These are phyloP conservation scores for Neurospora cerealis DNA, from an alignment of 495 filamentous ascomycete genomes.

Conservation along the genomic window DNA sequence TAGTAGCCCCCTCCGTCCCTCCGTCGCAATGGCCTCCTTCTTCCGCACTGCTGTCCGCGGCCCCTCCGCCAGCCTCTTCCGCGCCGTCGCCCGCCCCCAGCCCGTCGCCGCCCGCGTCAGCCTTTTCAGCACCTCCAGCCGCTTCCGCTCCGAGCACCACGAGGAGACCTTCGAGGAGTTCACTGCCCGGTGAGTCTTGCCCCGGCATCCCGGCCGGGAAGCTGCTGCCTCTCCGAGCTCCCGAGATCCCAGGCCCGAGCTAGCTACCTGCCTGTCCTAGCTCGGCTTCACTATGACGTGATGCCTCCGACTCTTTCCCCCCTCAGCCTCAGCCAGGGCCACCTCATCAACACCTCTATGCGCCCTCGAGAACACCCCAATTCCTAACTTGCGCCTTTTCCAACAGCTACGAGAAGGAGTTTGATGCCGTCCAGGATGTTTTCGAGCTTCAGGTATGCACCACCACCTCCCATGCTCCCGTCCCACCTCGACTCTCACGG, in stretches of 20 bases:
- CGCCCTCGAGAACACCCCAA: conserved; percentile 6
- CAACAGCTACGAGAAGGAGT: conserved; percentile 95
- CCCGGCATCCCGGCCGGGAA: not conserved
- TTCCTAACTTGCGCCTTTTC: conserved; percentile 20
- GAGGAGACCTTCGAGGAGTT: conserved; percentile 99
- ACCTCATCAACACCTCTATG: not conserved
- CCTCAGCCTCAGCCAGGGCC: conserved; percentile 2
- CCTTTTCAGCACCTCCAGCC: conserved; percentile 59
- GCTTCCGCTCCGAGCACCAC: conserved; percentile 49
- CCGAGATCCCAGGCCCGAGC: conserved; percentile 1
- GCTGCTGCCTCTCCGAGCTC: conserved; percentile 10
- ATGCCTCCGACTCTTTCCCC: conserved; percentile 10
- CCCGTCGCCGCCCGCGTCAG: conserved; percentile 33
- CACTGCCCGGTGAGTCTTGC: conserved; percentile 73
- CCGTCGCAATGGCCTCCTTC: conserved; percentile 49
- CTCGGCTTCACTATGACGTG: conserved; percentile 11
- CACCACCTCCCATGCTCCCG: not conserved
- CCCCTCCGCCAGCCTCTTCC: conserved; percentile 53
- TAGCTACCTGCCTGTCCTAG: conserved; percentile 3
- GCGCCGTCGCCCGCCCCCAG: conserved; percentile 42
- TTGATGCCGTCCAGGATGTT: conserved; percentile 93
- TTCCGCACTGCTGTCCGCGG: conserved; percentile 63
- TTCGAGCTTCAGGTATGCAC: conserved; percentile 94
- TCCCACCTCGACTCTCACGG: not conserved
- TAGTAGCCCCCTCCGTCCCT: conserved; percentile 1